Evolutionary conservation across 768 basidiomycete species (phyloP).

Genomic region (Rhodotorula taiwanensis): DNA sequence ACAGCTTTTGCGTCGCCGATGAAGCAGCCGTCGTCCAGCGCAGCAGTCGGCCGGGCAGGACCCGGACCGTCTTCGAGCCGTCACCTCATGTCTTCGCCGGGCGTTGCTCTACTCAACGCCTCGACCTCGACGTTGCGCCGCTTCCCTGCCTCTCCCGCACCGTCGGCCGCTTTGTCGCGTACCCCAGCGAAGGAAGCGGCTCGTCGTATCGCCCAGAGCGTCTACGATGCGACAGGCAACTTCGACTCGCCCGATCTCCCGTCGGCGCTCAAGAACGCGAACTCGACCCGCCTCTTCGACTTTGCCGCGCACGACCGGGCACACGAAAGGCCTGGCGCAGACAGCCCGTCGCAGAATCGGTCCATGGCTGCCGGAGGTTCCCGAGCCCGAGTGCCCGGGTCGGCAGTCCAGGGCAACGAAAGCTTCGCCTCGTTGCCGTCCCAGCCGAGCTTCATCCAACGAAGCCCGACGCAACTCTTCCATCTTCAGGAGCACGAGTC

Average conservation of each 20-base stretch:
- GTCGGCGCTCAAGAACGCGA: conserved; percentile 49
- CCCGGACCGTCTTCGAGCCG: too few species aligned
- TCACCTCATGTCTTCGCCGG: background rate
- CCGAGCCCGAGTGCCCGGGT: too few species aligned
- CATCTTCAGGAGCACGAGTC: background rate
- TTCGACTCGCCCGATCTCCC: conserved; percentile 38
- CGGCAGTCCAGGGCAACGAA: conserved; percentile 27
- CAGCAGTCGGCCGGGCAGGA: conserved; percentile 20
- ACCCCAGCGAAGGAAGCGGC: conserved; percentile 71
- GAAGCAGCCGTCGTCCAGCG: conserved; percentile 50
- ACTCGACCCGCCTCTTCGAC: conserved; percentile 46
- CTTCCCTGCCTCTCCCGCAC: conserved; percentile 35
- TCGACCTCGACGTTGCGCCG: conserved; percentile 47
- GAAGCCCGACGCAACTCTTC: background rate
- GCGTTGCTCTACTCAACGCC: conserved; percentile 37
- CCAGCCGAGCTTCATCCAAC: conserved; percentile 13
- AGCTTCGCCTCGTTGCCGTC: conserved; percentile 9
- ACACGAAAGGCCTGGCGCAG: conserved; percentile 7
- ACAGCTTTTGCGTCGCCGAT: conserved; percentile 48
- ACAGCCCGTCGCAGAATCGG: background rate
- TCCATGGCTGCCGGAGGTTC: too few species aligned
- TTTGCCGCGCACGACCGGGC: background rate
- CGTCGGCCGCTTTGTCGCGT: conserved; percentile 51
- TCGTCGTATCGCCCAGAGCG: conserved; percentile 58
- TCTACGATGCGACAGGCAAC: conserved; percentile 51